Conservation (phyloP, 2,329 filamentous ascomycete species). For the Phialophora tarda region DNA sequence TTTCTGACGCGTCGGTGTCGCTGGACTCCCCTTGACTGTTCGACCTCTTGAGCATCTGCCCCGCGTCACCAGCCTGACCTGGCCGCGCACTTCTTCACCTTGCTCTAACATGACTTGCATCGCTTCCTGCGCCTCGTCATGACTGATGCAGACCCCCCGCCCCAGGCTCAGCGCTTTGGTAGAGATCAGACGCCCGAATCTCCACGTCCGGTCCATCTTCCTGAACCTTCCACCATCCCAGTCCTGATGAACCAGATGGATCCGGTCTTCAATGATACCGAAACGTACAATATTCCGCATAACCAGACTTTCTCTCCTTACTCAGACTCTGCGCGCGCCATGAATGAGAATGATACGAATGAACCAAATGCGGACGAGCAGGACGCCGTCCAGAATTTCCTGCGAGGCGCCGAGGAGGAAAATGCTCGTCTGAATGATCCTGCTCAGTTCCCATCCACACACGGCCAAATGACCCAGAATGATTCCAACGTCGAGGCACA, state of each 20-base stretch:
- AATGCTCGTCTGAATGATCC: constrained; percentile 30
- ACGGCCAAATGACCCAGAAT: constrained; percentile 24
- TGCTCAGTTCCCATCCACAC: constrained; percentile 20
- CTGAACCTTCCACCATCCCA: constrained; percentile 71
- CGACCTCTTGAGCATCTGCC: constrained; percentile 22
- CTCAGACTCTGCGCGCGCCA: constrained; percentile 35
- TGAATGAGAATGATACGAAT: constrained; percentile 28
- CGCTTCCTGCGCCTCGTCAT: constrained; percentile 30
- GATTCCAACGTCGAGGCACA: constrained; percentile 24
- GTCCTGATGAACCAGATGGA: constrained; percentile 75
- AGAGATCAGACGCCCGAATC: constrained; percentile 72
- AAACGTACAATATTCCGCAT: constrained; percentile 59
- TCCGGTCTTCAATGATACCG: constrained; percentile 70
- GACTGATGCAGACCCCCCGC: constrained; percentile 38
- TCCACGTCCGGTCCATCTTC: constrained; percentile 71
- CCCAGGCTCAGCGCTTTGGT: constrained; percentile 58
- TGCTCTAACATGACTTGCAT: constrained; percentile 32
- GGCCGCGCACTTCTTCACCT: constrained; percentile 27
- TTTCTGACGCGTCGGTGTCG: constrained; percentile 21
- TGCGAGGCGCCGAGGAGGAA: constrained; percentile 39
- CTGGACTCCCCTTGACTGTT: constrained; percentile 23
- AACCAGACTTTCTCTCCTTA: constrained; percentile 40
- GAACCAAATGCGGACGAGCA: constrained; percentile 40
- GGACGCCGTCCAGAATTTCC: constrained; percentile 39
- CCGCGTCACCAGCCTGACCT: constrained; percentile 28